Evolutionary conservation across 257 asterid genomes (phyloP).

Genomic region (Parsonsia alboflavescens): DNA sequence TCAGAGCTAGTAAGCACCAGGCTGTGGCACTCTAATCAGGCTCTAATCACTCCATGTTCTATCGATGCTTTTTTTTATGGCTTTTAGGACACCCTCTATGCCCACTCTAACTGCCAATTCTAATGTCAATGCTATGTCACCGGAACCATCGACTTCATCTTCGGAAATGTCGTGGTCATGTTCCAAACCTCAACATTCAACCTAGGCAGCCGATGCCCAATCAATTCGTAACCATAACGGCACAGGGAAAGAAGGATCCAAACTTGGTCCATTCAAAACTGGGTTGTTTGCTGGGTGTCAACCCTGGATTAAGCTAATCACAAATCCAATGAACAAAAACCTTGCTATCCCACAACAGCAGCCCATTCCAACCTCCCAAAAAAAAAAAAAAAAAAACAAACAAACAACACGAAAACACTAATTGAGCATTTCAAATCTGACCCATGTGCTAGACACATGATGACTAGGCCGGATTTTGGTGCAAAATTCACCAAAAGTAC

Average conservation of each 20-base stretch:
- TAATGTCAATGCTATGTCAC: conserved; percentile 63
- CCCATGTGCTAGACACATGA: too few relatives aligned
- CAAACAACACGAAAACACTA: too few relatives aligned
- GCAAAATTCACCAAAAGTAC: too few relatives aligned
- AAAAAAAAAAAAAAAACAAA: too few relatives aligned
- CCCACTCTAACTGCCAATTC: conserved; percentile 78
- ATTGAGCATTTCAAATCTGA: too few relatives aligned
- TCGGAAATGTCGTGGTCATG: conserved; percentile 66
- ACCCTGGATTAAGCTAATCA: too few relatives aligned
- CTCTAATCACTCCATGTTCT: conserved; percentile 52
- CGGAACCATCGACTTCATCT: conserved; percentile 79
- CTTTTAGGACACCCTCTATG: conserved; percentile 73
- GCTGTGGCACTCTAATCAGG: conserved; percentile 73
- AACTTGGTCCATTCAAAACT: conserved; percentile 63
- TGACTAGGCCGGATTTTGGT: too few relatives aligned
- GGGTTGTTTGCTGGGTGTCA: too few relatives aligned
- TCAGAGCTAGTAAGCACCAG: conserved; percentile 64
- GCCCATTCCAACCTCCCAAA: too few relatives aligned
- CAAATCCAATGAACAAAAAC: too few relatives aligned
- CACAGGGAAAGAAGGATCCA: conserved; percentile 69
- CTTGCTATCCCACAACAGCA: too few relatives aligned
- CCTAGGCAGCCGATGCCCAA: conserved; percentile 62
- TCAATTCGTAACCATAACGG: conserved; percentile 73
- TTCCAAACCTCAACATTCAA: conserved; percentile 56
- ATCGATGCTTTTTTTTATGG: conserved; percentile 51